A percentile compares a stretch with the other conserved stretches of the same genome.
These are phyloP conservation scores for Ailanthus altissimus DNA, from an alignment of 345 rosid genomes.

Conservation along the genomic window DNA sequence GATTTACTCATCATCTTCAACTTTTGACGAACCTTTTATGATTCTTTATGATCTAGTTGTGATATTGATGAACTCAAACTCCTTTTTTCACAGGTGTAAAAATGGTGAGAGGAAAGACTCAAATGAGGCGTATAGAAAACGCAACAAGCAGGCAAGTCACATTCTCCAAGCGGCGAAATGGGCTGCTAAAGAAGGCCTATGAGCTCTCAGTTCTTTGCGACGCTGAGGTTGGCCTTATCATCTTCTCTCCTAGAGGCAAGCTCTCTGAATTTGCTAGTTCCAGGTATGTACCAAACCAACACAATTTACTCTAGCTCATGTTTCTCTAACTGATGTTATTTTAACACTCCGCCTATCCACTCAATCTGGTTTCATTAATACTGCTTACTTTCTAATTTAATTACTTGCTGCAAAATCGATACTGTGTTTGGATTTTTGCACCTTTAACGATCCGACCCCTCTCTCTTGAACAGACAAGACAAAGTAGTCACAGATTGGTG, in stretches of 20 bases:
- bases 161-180: conserved; percentile 76
- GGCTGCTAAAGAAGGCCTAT: conserved; percentile 70
- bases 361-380: neutral
- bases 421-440: neutral
- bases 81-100: neutral
- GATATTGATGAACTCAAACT: conserved; percentile 3
- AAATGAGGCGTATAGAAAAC: conserved; percentile 77
- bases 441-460: no score
- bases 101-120: conserved; percentile 81
- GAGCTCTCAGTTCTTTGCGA: conserved; percentile 85
- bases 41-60: neutral
- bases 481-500: neutral
- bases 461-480: neutral
- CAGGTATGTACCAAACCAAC: conserved; percentile 46
- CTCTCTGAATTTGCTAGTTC: conserved; percentile 66
- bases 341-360: neutral
- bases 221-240: conserved; percentile 70
- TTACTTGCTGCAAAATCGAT: neutral
- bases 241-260: conserved; percentile 75
- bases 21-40: neutral
- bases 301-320: neutral
- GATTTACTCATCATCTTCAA: neutral
- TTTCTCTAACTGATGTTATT: neutral
- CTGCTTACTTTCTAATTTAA: neutral
- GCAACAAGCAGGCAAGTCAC: conserved; percentile 83